Conservation (phyloP, 495 filamentous ascomycete species). For the Podospora pseudocomata region DNA sequence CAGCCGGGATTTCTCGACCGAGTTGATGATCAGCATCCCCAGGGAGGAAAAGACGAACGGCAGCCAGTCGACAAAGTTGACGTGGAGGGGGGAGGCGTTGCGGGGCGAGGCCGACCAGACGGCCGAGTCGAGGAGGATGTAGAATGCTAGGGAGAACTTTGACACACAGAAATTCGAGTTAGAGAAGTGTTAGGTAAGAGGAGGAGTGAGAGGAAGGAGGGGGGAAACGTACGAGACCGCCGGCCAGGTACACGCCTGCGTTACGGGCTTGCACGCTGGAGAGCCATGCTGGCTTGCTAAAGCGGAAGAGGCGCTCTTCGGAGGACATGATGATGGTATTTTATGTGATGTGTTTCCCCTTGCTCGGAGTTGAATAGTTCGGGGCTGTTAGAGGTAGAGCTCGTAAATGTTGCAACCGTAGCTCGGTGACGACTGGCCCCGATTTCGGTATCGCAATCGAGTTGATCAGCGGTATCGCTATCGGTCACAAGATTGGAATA, state of each 20-base stretch:
- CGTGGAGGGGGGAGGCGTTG: conserved; percentile 79
- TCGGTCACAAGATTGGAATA: not conserved
- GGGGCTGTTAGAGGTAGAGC: not conserved
- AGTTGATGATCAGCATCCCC: conserved; percentile 99
- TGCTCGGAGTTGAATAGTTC: not conserved
- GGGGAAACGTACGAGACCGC: conserved; percentile 66
- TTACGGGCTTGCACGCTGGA: conserved; percentile 79
- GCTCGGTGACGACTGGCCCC: not conserved
- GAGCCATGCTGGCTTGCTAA: conserved; percentile 80
- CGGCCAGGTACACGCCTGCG: conserved; percentile 79
- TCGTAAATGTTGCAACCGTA: not conserved
- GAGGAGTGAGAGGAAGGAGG: conserved; percentile 1
- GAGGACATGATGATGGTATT: not conserved
- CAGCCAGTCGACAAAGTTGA: conserved; percentile 98
- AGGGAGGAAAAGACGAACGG: conserved; percentile 89
- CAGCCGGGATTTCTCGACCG: conserved; percentile 87
- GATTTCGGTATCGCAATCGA: not conserved
- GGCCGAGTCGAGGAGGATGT: conserved; percentile 88
- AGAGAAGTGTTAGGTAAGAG: conserved; percentile 1
- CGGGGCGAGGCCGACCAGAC: conserved; percentile 75
- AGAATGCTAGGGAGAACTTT: conserved; percentile 96
- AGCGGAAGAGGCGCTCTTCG: conserved; percentile 71
- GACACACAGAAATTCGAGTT: not conserved
- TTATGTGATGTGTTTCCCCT: not conserved
- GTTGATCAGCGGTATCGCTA: not conserved